Evolutionary conservation across 108 stramenopile genomes (phyloP), one percentile per base, ranked within the genome.

Genomic region (Schizochytrium sp.): DNA sequence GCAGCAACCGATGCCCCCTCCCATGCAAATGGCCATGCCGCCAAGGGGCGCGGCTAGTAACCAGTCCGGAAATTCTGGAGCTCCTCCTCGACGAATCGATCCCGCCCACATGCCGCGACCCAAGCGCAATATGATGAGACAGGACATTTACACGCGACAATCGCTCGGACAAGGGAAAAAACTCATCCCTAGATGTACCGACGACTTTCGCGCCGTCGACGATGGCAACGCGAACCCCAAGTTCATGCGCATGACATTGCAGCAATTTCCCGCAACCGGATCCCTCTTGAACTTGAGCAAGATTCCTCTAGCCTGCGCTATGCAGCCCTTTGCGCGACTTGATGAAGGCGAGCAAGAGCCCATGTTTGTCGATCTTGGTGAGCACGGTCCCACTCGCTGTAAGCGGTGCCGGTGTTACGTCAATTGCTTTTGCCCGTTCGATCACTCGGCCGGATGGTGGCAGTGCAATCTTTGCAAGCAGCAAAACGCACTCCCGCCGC

Each of bases 401-500:
- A 83, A 47, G 48, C 76, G 76, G 14, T 83, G 76, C 76, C 45
- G 76, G 0, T 21, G 76, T 4, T 83, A 83, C 76, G 76, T 83
- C 25, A 83, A 83, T 45, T 47, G 45, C 51, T 83, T 83, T 28
- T 83, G 76, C 23, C 23, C 51, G 12, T 83, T 83, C 28, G 76
- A 83, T 53, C 76, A 83, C 76, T 53, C 48, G 19, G 76, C 76
- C 3, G 76, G 76, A 23, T 83, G 76, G 76, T 83, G 76, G 76
- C n/a, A 83, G 51, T 83, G 76, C 76, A 83, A 83, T 4, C 28
- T 83, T 43, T 83, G 76, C 28, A 53, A 53, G 76, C n/a, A 25
- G 4, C 76, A 83, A 18, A 83, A 83, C 28, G 25, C 76, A 16
- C 76, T 83, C 6, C 76, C 76, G 1, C 76, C 76, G 28, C 45